Base-by-base conservation (phyloP, 768 basidiomycete genomes). In the Pisolithus microcarpus region DNA sequence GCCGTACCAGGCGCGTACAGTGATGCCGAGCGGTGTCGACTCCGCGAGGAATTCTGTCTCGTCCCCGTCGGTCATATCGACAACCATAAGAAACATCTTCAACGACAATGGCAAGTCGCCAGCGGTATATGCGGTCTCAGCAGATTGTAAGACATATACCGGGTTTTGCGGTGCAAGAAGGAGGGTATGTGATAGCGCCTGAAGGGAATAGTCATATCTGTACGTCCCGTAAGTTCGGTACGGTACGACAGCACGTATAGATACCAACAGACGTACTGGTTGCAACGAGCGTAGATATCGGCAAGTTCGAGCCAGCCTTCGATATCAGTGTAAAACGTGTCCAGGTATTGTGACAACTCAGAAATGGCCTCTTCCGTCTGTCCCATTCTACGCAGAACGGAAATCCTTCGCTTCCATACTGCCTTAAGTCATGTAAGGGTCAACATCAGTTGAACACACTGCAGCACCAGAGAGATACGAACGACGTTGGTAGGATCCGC, bases 301-400 rank as follows among this genome's bases (percentile, higher is more conserved):
- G 88, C 83, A 21, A 96, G 79, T 63, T 93, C 86, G 16, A 88
- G 68, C 92, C 93, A 95, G 10, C 80, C 91, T 57, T 93, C 90
- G 13, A 85, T 72, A 56, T 96, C 93, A 19, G 82, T 81, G 64
- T 95, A 96, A 63, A 91, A 87, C 0, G 85, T 90, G 59, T 96
- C 92, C 18, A 92, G 76, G 57, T 85, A 83, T 39, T 75, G 71
- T 13, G 79, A 78, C 3, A 95, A 75, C 60, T 91, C 82, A 9
- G 82, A 76, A 2, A 87, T 81, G 0, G 87, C 84, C 45, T 74
- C 75, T 46, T 90, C 81, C 0, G 77, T 66, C 61, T 78, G 78
- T 43, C 87, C 82, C 7, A 70, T 72, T 9, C 80, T 73, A 42
- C 84, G 72, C 9, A 87, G 75, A 10, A 91, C 78, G 0, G 87